A percentile compares a stretch with the other conserved stretches of the same genome.
phyloP scores from a whole-genome alignment of 176 grass and related monocot species.

The Ananas comosus region DNA sequence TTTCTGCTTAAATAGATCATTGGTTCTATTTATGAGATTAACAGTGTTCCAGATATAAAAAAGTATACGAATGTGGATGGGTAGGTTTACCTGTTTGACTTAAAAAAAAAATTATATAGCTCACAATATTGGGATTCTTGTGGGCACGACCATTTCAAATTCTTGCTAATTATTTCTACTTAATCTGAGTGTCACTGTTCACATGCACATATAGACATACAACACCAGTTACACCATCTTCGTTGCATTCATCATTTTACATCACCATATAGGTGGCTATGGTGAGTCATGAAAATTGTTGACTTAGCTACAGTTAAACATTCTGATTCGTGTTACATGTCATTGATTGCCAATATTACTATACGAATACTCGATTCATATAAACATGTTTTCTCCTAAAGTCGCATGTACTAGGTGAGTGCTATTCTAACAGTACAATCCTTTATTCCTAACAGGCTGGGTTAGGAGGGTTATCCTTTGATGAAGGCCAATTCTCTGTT shows the following conservation, averaged over 20 bases:
- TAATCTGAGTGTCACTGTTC: not conserved
- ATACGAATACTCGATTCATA: not conserved
- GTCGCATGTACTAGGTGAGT: too few relatives aligned
- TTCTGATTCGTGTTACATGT: not conserved
- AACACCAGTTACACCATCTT: not conserved
- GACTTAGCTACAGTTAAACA: not conserved
- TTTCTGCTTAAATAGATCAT: not conserved
- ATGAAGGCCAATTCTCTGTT: slow-evolving; percentile 97
- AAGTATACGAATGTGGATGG: too few relatives aligned
- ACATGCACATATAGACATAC: not conserved
- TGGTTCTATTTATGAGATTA: not conserved
- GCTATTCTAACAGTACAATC: not conserved
- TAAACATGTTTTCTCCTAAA: too few relatives aligned
- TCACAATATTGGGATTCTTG: not conserved
- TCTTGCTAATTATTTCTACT: not conserved
- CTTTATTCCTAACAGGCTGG: slow-evolving; percentile 43
- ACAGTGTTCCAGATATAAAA: too few relatives aligned
- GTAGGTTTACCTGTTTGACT: not conserved
- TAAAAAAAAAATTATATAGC: not conserved
- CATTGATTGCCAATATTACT: not conserved
- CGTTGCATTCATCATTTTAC: not conserved
- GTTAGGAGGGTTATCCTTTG: slow-evolving; percentile 93
- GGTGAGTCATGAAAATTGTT: too few relatives aligned
- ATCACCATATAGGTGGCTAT: not conserved
- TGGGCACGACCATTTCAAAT: not conserved